Conservation (phyloP, 768 basidiomycete genomes). For the Suillus cothurnatus region DNA sequence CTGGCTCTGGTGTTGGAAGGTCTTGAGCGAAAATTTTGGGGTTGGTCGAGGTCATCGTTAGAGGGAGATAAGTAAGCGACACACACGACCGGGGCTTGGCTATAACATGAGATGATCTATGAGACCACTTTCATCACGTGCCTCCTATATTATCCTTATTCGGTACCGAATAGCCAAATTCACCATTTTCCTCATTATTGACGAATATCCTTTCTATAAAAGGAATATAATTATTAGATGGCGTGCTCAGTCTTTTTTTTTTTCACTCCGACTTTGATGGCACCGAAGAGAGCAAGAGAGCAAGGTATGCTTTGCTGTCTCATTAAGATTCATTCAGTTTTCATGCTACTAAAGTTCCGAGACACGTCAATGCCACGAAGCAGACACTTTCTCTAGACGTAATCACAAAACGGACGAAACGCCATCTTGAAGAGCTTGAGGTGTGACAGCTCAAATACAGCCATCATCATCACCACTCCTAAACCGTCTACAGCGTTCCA, state of each 20-base stretch:
- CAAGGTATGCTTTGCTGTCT: constrained; percentile 38
- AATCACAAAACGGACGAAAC: constrained; percentile 72
- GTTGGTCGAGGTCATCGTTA: constrained; percentile 11
- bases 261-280: no score
- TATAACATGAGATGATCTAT: constrained; percentile 4
- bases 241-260: constrained; percentile 3
- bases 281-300: constrained; percentile 50
- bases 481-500: constrained; percentile 59
- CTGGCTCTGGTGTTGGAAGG: constrained; percentile 81
- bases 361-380: constrained; percentile 45
- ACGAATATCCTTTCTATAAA: neutral
- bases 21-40: constrained; percentile 40
- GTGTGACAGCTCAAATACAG: constrained; percentile 45
- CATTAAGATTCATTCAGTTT: neutral
- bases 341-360: constrained; percentile 39
- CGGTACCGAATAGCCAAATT: neutral
- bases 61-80: neutral
- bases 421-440: constrained; percentile 86
- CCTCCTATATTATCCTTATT: neutral
- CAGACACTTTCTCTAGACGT: constrained; percentile 60
- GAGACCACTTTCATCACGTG: constrained; percentile 7
- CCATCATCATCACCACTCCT: constrained; percentile 8
- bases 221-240: neutral
- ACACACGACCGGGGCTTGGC: neutral
- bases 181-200: neutral